Evolutionary conservation across 2,329 filamentous ascomycete species (phyloP), one percentile per base, ranked within the genome.

Genomic region (Colletotrichum sp.): DNA sequence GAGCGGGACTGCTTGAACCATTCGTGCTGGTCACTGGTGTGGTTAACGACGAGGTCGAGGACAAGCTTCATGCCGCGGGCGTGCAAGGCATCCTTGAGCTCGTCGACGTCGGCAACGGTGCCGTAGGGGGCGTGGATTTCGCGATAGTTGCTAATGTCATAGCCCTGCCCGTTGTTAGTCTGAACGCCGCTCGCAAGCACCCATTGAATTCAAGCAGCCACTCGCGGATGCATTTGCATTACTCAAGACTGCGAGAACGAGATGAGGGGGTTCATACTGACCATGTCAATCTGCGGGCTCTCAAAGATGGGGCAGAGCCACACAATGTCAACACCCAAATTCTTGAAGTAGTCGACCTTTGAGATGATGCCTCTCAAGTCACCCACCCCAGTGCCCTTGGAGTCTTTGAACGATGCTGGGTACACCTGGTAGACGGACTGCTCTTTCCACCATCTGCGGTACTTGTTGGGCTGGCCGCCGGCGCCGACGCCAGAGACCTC

Each of bases 11-110:
- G 87, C 62, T 88, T 84, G 82, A 92, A 92, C 91, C 91, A 92
- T 39, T 86, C 83, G 78, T 92, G 90, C 81, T 92, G 85, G 77
- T 88, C 83, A 59, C 84, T 87, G 1, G 93, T 95, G 82, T 96
- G 94, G 77, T 95, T 95, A 69, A 95, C 90, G 2, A 95, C 94
- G 12, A 95, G 85, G 80, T 95, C 94, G 79, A 95, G 89, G 26
- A 95, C 89, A 13, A 95, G 85, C 81, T 92, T 93, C 90, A 95
- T 94, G 4, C 89, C 90, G 4, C 92, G 86, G 36, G 88, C 82
- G 76, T 95, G 92, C 30, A 92, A 89, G 28, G 89, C 89, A 64
- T 90, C 83, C 69, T 93, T 92, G 70, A 95, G 84, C 2, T 85
- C 82, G 66, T 95, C 92, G 26, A 95, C 90, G 81, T 96, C 93